These are phyloP conservation scores for Schizonepeta tenuifolia DNA, from an alignment of 257 asterid species.

Conservation along the genomic window DNA sequence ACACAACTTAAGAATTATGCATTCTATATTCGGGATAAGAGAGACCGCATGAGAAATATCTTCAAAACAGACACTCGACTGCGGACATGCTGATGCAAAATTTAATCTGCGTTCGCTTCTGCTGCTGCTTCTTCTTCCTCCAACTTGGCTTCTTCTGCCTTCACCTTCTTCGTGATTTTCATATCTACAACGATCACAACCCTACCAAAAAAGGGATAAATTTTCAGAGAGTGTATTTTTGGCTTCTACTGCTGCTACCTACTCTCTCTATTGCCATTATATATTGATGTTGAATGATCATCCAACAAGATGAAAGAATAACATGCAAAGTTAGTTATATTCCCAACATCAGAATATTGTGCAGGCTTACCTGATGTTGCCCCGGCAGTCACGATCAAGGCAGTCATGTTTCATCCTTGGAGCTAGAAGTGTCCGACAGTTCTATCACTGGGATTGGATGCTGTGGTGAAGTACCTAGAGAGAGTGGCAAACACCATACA, in stretches of 20 bases:
- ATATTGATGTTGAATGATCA: conserved; percentile 14
- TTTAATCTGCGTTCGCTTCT: conserved; percentile 5
- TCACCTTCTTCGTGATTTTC: conserved; percentile 24
- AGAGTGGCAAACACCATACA: conserved; percentile 23
- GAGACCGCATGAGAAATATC: conserved; percentile 19
- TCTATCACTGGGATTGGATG: conserved; percentile 38
- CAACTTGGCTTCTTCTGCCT: conserved; percentile 11
- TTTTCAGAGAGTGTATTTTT: not conserved
- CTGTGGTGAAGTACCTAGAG: conserved; percentile 43
- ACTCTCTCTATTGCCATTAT: not conserved
- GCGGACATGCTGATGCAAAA: conserved; percentile 11
- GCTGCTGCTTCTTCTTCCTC: not conserved
- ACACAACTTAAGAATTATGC: conserved; percentile 30
- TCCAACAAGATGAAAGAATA: not conserved
- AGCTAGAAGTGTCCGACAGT: conserved; percentile 19
- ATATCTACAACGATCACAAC: conserved; percentile 36
- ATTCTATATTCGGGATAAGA: conserved; percentile 27
- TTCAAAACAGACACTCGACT: not conserved
- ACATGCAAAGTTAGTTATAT: not conserved
- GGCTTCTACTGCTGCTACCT: not conserved
- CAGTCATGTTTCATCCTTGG: conserved; percentile 40
- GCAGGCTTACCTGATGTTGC: conserved; percentile 2
- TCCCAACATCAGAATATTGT: not conserved
- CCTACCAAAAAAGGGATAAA: conserved; percentile 32
- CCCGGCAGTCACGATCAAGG: conserved; percentile 3